Conservation (phyloP, 129 eudicot species). For the Lactuca sativa region DNA sequence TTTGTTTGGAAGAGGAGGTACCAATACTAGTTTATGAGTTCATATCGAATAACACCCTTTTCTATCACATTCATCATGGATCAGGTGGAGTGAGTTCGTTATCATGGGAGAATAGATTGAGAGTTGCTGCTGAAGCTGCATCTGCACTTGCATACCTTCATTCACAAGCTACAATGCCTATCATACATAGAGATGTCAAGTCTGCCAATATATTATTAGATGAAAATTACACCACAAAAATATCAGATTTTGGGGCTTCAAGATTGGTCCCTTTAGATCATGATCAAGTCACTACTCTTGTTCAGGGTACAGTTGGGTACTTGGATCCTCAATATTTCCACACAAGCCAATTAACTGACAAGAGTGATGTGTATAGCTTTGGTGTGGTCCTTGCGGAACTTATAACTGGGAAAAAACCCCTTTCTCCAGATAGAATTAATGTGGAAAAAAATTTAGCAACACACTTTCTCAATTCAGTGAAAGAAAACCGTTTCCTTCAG, state of each 20-base stretch:
- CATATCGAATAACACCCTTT: slow-evolving; percentile 33
- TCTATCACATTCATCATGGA: slow-evolving; percentile 29
- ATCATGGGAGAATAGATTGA: slow-evolving; percentile 45
- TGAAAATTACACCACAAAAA: slow-evolving; percentile 36
- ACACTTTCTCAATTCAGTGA: slow-evolving; percentile 34
- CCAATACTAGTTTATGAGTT: slow-evolving; percentile 53
- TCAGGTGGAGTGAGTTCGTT: slow-evolving; percentile 19
- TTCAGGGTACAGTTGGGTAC: slow-evolving; percentile 55
- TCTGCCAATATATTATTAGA: slow-evolving; percentile 50
- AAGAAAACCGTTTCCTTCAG: slow-evolving; percentile 37
- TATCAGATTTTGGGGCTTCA: slow-evolving; percentile 47
- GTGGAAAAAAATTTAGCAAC: slow-evolving; percentile 40
- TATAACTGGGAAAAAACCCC: slow-evolving; percentile 35
- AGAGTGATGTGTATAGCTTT: slow-evolving; percentile 55
- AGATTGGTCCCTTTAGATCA: slow-evolving; percentile 44
- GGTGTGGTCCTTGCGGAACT: slow-evolving; percentile 52
- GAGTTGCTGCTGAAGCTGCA: slow-evolving; percentile 50
- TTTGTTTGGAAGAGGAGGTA: slow-evolving; percentile 55
- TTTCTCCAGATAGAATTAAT: slow-evolving; percentile 18
- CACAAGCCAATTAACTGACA: slow-evolving; percentile 46
- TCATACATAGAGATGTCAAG: slow-evolving; percentile 58
- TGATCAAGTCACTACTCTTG: slow-evolving; percentile 39
- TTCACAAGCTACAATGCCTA: slow-evolving; percentile 38
- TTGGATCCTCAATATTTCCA: slow-evolving; percentile 55
- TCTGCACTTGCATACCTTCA: slow-evolving; percentile 52